A percentile compares a stretch with the other conserved stretches of the same genome.
Conservation (phyloP, 225 moss, liverwort and hornwort species). For the Sphagnum contortum region DNA sequence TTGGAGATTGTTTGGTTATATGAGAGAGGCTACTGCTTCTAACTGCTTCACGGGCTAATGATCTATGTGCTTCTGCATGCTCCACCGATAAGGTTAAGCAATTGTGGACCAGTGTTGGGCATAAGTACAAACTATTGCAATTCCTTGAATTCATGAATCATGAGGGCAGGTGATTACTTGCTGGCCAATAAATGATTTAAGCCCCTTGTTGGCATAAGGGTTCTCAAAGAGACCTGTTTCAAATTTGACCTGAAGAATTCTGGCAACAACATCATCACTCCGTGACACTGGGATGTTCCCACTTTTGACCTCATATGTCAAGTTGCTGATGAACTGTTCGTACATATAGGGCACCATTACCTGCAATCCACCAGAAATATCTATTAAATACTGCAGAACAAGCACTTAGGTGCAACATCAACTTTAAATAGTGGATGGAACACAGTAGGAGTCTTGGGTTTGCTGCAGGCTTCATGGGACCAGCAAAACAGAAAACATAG, state of each 20-base stretch:
- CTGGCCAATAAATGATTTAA: slow-evolving; percentile 24
- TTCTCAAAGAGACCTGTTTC: slow-evolving; percentile 47
- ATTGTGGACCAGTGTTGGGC: not conserved
- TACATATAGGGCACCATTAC: slow-evolving; percentile 75
- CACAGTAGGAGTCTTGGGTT: too few relatives aligned
- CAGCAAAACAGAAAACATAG: too few relatives aligned
- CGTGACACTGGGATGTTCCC: slow-evolving; percentile 39
- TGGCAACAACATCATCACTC: slow-evolving; percentile 48
- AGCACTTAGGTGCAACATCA: too few relatives aligned
- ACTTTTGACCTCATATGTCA: slow-evolving; percentile 32
- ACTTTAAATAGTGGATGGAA: too few relatives aligned
- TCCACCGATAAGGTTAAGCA: not conserved
- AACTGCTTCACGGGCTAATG: slow-evolving; percentile 47
- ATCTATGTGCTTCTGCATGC: slow-evolving; percentile 29
- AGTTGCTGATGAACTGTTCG: slow-evolving; percentile 31
- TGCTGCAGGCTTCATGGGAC: too few relatives aligned
- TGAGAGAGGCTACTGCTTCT: too few relatives aligned
- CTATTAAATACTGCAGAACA: too few relatives aligned
- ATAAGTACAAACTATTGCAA: not conserved
- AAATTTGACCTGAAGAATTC: slow-evolving; percentile 50
- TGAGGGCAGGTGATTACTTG: slow-evolving; percentile 10
- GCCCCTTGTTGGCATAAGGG: slow-evolving; percentile 21
- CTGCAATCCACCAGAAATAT: slow-evolving; percentile 14
- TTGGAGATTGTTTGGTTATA: too few relatives aligned
- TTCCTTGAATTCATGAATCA: not conserved